Conservation (phyloP, 176 grass and related monocot genomes). For the Bolboschoenus planiculmis region DNA sequence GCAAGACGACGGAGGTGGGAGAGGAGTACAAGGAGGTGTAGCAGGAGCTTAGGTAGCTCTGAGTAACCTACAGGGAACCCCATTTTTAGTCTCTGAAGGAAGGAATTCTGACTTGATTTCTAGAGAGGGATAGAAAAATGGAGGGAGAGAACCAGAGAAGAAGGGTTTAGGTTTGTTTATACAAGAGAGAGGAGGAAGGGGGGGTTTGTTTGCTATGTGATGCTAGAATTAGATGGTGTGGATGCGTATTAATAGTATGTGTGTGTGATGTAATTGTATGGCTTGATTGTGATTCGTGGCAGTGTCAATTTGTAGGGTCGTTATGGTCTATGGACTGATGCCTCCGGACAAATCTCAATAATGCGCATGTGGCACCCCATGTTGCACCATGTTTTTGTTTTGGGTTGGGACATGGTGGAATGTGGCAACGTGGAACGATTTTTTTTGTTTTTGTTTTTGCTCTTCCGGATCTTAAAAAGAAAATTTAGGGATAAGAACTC, state of each 20-base stretch:
- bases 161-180: conserved; percentile 11
- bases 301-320: conserved; percentile 4
- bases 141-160: neutral
- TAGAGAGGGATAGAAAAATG: neutral
- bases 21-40: conserved; percentile 47
- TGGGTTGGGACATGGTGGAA: neutral
- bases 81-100: conserved; percentile 25
- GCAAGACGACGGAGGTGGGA: conserved; percentile 48
- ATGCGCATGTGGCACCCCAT: conserved; percentile 16
- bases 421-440: neutral
- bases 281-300: neutral
- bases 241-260: neutral
- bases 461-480: neutral
- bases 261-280: neutral
- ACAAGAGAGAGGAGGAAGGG: neutral
- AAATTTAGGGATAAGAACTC: too few relatives aligned
- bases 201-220: neutral
- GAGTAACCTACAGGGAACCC: conserved; percentile 61
- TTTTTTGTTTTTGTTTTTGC: neutral
- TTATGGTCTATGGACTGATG: neutral
- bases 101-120: neutral
- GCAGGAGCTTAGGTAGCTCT: conserved; percentile 48
- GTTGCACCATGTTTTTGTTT: neutral
- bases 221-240: too few relatives aligned
- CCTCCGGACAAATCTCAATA: conserved; percentile 4